Evolutionary conservation across 352 stramenopile genomes (phyloP).

Genomic region (Globisporangium spiculum): DNA sequence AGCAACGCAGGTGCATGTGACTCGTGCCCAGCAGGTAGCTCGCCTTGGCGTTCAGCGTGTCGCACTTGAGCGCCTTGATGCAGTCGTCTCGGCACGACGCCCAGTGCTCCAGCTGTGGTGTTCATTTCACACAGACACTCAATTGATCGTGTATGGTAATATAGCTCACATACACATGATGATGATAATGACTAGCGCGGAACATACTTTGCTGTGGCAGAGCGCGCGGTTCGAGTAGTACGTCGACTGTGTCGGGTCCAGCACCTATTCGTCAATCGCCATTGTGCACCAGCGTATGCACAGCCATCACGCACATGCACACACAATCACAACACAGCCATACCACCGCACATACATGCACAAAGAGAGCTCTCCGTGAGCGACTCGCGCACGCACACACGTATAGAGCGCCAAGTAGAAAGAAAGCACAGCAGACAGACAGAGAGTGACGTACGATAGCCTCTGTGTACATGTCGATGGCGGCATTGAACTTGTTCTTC

Average conservation of each 20-base stretch:
- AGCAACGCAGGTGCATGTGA: slow-evolving; percentile 42
- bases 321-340: background rate
- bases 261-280: slow-evolving; percentile 26
- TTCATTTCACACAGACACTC: background rate
- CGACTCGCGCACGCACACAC: too few relatives aligned
- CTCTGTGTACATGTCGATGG: slow-evolving; percentile 86
- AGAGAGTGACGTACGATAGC: slow-evolving; percentile 54
- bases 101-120: slow-evolving; percentile 56
- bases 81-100: slow-evolving; percentile 64
- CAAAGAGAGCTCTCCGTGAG: background rate
- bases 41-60: slow-evolving; percentile 71
- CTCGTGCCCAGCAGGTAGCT: slow-evolving; percentile 74
- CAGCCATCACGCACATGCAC: background rate
- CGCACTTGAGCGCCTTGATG: slow-evolving; percentile 41
- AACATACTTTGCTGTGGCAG: slow-evolving; percentile 58
- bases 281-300: background rate
- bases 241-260: slow-evolving; percentile 52
- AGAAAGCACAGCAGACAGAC: background rate
- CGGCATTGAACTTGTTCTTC: slow-evolving; percentile 71
- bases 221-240: slow-evolving; percentile 84
- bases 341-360: too few relatives aligned
- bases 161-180: background rate
- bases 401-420: too few relatives aligned
- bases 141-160: background rate
- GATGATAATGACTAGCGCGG: background rate